Conservation (phyloP, 2,329 filamentous ascomycete genomes). For the Microdochium paspali region DNA sequence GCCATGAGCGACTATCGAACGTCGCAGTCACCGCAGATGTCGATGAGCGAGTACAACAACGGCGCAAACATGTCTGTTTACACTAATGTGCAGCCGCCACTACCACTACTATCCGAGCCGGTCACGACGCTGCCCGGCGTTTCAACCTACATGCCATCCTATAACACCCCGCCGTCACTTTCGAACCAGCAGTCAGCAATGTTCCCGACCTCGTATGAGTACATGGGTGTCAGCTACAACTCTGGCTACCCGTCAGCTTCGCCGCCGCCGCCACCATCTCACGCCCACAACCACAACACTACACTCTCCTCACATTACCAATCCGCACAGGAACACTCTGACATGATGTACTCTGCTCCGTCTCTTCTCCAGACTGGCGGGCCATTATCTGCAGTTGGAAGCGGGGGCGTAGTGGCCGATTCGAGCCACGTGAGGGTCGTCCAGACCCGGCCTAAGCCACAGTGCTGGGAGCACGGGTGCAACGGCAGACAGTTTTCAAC, state of each 20-base stretch:
- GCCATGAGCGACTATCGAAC: conserved; percentile 34
- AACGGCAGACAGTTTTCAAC: conserved; percentile 94
- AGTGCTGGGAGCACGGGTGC: conserved; percentile 96
- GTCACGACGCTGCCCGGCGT: conserved; percentile 27
- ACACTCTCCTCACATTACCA: conserved; percentile 26
- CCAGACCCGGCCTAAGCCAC: conserved; percentile 77
- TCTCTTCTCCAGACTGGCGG: conserved; percentile 23
- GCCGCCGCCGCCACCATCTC: conserved; percentile 11
- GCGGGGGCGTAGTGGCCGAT: conserved; percentile 21
- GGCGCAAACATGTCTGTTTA: conserved; percentile 38
- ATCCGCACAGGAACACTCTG: conserved; percentile 17
- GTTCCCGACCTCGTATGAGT: conserved; percentile 22
- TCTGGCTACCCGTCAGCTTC: conserved; percentile 14
- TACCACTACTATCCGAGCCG: conserved; percentile 41
- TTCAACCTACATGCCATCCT: conserved; percentile 38
- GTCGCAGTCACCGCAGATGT: conserved; percentile 29
- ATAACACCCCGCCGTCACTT: conserved; percentile 33
- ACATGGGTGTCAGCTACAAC: conserved; percentile 34
- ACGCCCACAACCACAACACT: conserved; percentile 11
- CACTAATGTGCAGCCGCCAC: conserved; percentile 38
- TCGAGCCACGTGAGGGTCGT: conserved; percentile 55
- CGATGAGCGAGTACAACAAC: conserved; percentile 30
- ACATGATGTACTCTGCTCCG: conserved; percentile 33
- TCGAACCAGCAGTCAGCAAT: conserved; percentile 25
- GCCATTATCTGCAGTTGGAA: neutral